Percentiles rank a stretch among this genome's conserved stretches.
Evolutionary conservation across 202 grass and related monocot genomes (phyloP).

Genomic region (Alloteropsis angusta): DNA sequence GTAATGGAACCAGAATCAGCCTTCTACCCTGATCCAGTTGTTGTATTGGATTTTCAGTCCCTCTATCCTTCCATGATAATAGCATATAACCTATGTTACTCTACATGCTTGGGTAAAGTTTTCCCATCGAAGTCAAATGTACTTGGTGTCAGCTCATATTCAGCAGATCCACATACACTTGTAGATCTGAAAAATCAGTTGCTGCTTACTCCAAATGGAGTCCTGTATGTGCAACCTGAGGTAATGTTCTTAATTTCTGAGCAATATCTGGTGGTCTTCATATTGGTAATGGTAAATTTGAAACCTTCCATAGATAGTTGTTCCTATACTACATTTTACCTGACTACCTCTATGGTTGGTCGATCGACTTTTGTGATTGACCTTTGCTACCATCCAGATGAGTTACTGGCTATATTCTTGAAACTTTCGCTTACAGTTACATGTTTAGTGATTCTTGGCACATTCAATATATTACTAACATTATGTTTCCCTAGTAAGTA

Average conservation of each 20-base stretch:
- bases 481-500: background rate
- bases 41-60: constrained; percentile 96
- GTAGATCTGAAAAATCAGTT: constrained; percentile 58
- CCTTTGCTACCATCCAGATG: background rate
- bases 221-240: constrained; percentile 78
- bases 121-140: constrained; percentile 76
- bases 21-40: constrained; percentile 86
- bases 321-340: background rate
- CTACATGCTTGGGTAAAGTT: constrained; percentile 93
- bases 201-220: constrained; percentile 78
- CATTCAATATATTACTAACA: background rate
- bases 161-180: constrained; percentile 47
- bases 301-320: background rate
- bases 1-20: constrained; percentile 98
- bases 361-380: background rate
- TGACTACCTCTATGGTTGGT: background rate
- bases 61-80: constrained; percentile 99
- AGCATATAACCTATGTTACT: constrained; percentile 94
- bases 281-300: background rate
- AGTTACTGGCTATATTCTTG: constrained; percentile 15
- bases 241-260: constrained; percentile 35
- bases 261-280: background rate
- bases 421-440: background rate
- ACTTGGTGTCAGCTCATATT: constrained; percentile 84
- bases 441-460: constrained; percentile 4